These are phyloP conservation scores for Albugo candida DNA, from an alignment of 352 stramenopile species.

Conservation along the genomic window DNA sequence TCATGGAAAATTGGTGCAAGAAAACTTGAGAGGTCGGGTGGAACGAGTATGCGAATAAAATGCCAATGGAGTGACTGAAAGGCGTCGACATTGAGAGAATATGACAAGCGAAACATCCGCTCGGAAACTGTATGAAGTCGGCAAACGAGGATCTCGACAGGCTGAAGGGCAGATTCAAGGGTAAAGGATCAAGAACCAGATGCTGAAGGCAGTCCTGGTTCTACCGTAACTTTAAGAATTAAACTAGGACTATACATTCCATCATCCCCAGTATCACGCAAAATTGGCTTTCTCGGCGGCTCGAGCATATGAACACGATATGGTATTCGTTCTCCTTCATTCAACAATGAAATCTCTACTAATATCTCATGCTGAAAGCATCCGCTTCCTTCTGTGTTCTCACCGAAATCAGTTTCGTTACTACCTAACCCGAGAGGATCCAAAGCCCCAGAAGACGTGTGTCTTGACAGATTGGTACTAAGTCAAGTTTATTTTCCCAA, in stretches of 20 bases:
- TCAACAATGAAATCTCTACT: neutral
- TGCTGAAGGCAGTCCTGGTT: conserved; percentile 81
- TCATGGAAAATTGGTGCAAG: conserved; percentile 57
- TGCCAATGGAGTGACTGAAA: conserved; percentile 48
- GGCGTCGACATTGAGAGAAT: conserved; percentile 80
- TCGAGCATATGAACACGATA: conserved; percentile 82
- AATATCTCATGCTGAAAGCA: conserved; percentile 6
- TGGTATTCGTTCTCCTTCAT: conserved; percentile 31
- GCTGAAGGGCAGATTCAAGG: conserved; percentile 83
- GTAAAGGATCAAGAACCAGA: conserved; percentile 81
- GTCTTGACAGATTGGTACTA: conserved; percentile 64
- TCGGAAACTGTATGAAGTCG: conserved; percentile 86
- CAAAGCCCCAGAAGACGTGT: conserved; percentile 57
- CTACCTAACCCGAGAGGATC: conserved; percentile 70
- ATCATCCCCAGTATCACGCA: conserved; percentile 25
- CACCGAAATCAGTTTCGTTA: conserved; percentile 69
- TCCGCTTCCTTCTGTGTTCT: conserved; percentile 74
- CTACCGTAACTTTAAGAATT: no score
- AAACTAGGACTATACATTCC: neutral
- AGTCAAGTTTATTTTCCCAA: conserved; percentile 69
- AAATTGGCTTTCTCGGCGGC: conserved; percentile 73
- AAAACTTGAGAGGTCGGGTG: conserved; percentile 65
- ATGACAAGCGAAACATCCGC: conserved; percentile 79
- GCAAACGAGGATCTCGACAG: conserved; percentile 84
- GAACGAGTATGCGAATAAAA: conserved; percentile 48